A percentile compares a stretch with the other conserved stretches of the same genome.
Conservation (phyloP, 169 alveolate species). For the Plasmodium blacklocki region DNA sequence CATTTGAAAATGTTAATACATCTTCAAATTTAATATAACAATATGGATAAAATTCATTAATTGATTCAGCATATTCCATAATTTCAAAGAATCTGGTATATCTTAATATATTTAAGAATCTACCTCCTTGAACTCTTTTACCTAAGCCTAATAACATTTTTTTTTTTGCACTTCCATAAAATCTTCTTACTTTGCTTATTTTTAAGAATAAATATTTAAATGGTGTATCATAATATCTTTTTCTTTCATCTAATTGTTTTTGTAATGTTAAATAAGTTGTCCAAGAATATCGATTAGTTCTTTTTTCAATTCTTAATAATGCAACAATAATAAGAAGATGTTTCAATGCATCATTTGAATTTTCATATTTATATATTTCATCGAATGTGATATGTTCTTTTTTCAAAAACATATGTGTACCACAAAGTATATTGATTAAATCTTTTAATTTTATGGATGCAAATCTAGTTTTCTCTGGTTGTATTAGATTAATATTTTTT, state of each 20-base stretch:
- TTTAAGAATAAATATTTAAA: slow-evolving; percentile 42
- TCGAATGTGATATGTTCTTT: slow-evolving; percentile 47
- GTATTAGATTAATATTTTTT: slow-evolving; percentile 9
- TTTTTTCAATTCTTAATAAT: slow-evolving; percentile 63
- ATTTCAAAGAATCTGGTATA: slow-evolving; percentile 33
- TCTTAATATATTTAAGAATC: slow-evolving; percentile 36
- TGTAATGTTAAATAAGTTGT: slow-evolving; percentile 48
- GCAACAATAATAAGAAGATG: slow-evolving; percentile 43
- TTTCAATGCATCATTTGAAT: slow-evolving; percentile 15
- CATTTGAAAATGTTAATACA: slow-evolving; percentile 37
- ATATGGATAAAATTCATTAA: slow-evolving; percentile 29
- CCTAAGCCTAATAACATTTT: slow-evolving; percentile 12
- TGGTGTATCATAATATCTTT: slow-evolving; percentile 49
- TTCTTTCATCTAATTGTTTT: slow-evolving; percentile 64
- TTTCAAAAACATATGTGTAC: slow-evolving; percentile 58
- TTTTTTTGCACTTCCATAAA: slow-evolving; percentile 1
- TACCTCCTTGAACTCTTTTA: slow-evolving; percentile 1
- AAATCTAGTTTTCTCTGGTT: slow-evolving; percentile 18
- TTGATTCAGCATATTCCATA: slow-evolving; percentile 38
- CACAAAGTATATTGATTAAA: slow-evolving; percentile 56
- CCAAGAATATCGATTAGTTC: slow-evolving; percentile 36
- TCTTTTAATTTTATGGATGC: slow-evolving; percentile 34
- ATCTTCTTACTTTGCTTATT: slow-evolving; percentile 24
- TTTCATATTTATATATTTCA: slow-evolving; percentile 21
- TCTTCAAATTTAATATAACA: slow-evolving; percentile 62